Base-by-base conservation (phyloP, 306 rosid genomes). In the Nissolia schottii region DNA sequence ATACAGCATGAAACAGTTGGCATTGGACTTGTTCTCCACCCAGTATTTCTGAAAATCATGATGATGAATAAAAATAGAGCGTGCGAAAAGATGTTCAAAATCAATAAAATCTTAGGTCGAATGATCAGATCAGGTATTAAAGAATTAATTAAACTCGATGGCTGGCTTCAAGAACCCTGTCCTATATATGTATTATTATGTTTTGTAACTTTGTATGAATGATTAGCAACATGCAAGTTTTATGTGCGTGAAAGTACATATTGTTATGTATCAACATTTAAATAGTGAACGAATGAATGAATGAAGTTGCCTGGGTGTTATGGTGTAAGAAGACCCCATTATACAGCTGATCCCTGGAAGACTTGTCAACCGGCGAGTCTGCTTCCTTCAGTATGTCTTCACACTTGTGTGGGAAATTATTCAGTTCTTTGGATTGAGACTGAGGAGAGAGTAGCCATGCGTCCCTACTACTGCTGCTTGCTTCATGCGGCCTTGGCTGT, bases 1-100 rank as follows among this genome's bases (percentile, higher is more conserved):
- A 78, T 79, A 89, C 73, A 92, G 16, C 89, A 83, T 76, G 67
- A 92, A 92, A 73, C 96, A 84, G 73, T 86, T 83, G 56, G 28
- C 10, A 53, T 86, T 80, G 40, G 57, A 40, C 27, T 35, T 75
- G 81, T 76, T 76, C 0, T 83, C 72, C 24, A 76, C 9, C 87
- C 87, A 83, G 41, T 71, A 76, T 66, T 76, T 76, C 87, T 83
- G 67, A 54, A 75, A 45, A 50, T 19, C 20, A 57, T 11, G 3
- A 57, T 38, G 34, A 62, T 65, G 64, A 60, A 45, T 15, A 4
- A 64, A 59, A 37, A 54, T 1, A 24, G 62, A 27, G 37, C 19
- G 14, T 25, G 7, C 24, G 6, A 54, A 12, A 23, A 40, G 13
- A 15, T 56, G 46, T 24, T 55, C 46, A 43, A n/a, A n/a, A 34